Evolutionary conservation across 2,329 filamentous ascomycete genomes (phyloP).

Genomic region (Diaporthe eres): DNA sequence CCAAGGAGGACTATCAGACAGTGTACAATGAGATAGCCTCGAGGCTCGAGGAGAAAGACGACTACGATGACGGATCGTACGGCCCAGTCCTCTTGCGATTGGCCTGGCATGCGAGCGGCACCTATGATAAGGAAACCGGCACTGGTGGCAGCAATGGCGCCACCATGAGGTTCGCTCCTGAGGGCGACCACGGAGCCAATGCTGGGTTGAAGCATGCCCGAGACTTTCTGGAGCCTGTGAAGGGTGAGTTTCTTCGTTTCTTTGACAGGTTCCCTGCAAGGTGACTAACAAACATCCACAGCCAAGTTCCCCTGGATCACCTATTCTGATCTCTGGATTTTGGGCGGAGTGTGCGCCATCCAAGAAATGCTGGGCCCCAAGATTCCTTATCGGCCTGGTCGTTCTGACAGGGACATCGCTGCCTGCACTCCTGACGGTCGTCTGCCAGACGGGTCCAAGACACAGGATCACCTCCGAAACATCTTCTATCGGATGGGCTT

Average conservation of each 20-base stretch:
- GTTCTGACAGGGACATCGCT: constrained; percentile 81
- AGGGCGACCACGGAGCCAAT: constrained; percentile 92
- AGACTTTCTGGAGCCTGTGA: constrained; percentile 93
- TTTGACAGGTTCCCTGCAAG: neutral
- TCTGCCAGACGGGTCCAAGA: constrained; percentile 79
- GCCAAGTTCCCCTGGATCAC: constrained; percentile 93
- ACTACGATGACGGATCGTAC: constrained; percentile 97
- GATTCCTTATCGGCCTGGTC: constrained; percentile 91
- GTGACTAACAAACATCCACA: constrained; percentile 50
- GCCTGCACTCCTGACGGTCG: constrained; percentile 96
- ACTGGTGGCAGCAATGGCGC: constrained; percentile 97
- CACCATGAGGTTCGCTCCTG: constrained; percentile 95
- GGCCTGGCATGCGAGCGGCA: constrained; percentile 95
- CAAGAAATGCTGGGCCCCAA: constrained; percentile 95
- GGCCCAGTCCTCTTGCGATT: constrained; percentile 91
- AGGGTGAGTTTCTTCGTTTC: constrained; percentile 67
- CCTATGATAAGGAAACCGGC: constrained; percentile 87
- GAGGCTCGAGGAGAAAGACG: constrained; percentile 87
- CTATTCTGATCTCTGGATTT: constrained; percentile 97
- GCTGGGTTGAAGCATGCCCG: constrained; percentile 88
- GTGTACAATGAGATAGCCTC: constrained; percentile 91
- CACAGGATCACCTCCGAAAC: constrained; percentile 84
- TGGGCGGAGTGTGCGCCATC: constrained; percentile 86
- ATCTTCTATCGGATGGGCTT: constrained; percentile 99
- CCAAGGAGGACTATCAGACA: constrained; percentile 91